Evolutionary conservation across 1,284 basidiomycete species (phyloP).

Genomic region (Mycena sp.): DNA sequence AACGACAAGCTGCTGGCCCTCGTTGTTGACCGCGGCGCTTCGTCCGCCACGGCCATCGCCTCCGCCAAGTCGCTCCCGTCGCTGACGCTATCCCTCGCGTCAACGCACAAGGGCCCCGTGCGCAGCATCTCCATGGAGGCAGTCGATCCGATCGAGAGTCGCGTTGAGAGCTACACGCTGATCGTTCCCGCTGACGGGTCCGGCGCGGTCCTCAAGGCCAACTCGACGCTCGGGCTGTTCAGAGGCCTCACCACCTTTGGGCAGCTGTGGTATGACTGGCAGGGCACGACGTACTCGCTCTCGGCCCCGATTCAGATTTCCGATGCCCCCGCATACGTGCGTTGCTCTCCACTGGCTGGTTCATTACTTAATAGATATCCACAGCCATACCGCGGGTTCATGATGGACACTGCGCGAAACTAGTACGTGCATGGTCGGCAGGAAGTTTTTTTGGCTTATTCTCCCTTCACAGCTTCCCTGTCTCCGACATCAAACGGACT

Average conservation of each 20-base stretch:
- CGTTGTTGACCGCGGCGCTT: constrained; percentile 60
- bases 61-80: constrained; percentile 39
- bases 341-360: constrained; percentile 33
- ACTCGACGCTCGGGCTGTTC: constrained; percentile 80
- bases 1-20: constrained; percentile 54
- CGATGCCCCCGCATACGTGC: constrained; percentile 74
- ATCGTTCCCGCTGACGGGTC: constrained; percentile 68
- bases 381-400: constrained; percentile 82
- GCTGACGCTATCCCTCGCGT: constrained; percentile 54
- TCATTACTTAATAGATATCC: constrained; percentile 1
- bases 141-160: constrained; percentile 57
- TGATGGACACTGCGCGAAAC: constrained; percentile 77
- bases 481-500: constrained; percentile 73
- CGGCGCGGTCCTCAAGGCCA: constrained; percentile 69
- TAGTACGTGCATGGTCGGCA: constrained; percentile 44
- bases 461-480: constrained; percentile 59
- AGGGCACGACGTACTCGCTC: constrained; percentile 61
- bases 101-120: constrained; percentile 37
- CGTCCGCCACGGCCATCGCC: constrained; percentile 43
- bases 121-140: constrained; percentile 64
- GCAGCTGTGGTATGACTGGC: constrained; percentile 77
- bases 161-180: constrained; percentile 77
- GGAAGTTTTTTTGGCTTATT: background rate
- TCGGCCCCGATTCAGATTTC: constrained; percentile 68
- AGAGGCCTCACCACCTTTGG: constrained; percentile 86